These are phyloP conservation scores for Penicillium angulare DNA, from an alignment of 495 filamentous ascomycete genomes.

Conservation along the genomic window DNA sequence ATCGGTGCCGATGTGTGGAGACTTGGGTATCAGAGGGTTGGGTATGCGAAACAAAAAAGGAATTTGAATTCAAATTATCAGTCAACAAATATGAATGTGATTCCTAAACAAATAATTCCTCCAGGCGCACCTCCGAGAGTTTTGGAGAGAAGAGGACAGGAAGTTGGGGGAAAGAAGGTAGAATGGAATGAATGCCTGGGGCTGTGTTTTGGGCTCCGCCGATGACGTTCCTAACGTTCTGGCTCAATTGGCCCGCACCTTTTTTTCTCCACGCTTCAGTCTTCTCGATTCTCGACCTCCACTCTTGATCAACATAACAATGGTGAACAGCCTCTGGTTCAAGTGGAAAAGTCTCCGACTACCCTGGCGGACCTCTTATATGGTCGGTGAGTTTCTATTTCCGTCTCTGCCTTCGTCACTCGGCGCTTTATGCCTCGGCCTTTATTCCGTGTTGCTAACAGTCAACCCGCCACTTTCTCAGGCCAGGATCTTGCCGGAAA, in stretches of 20 bases:
- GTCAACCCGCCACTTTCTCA: conserved; percentile 27
- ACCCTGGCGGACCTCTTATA: conserved; percentile 81
- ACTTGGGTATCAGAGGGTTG: conserved; percentile 20
- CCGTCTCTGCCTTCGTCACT: too few species aligned
- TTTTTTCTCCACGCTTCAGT: conserved; percentile 15
- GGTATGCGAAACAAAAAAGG: background rate
- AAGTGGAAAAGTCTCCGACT: conserved; percentile 82
- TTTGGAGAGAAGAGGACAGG: conserved; percentile 5
- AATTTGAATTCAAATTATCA: conserved; percentile 3
- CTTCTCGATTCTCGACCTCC: background rate
- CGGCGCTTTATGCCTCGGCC: conserved; percentile 12
- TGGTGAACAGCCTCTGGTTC: conserved; percentile 64
- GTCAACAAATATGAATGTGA: background rate
- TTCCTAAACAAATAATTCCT: background rate
- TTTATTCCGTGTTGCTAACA: conserved; percentile 11
- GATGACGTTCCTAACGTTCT: conserved; percentile 32
- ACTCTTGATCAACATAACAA: conserved; percentile 7
- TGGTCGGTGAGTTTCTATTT: conserved; percentile 61
- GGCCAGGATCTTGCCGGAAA: conserved; percentile 85
- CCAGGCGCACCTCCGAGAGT: background rate
- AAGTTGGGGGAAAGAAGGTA: conserved; percentile 9
- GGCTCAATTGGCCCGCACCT: conserved; percentile 10
- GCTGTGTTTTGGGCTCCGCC: conserved; percentile 20
- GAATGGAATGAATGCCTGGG: conserved; percentile 31
- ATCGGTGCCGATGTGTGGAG: conserved; percentile 24